Base-by-base conservation (phyloP, 1,139 yeast species). In the Yamadazyma dushanensis region DNA sequence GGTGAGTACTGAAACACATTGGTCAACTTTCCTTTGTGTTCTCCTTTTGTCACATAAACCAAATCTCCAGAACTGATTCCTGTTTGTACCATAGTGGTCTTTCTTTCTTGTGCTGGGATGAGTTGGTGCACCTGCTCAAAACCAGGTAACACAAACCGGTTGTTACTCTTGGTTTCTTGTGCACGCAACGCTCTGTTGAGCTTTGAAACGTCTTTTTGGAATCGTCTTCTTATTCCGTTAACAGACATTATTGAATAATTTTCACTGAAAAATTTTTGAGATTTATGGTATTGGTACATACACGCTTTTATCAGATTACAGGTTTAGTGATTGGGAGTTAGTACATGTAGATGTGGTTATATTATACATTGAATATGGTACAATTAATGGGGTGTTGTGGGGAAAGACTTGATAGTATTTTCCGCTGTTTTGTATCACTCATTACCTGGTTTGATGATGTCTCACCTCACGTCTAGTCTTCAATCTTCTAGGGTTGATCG, bases 11-110 rank as follows among this genome's bases (percentile, higher is more conserved):
- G 44, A 41, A 58, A 52, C 10, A 70, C 61, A 38, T 78, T 78
- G 16, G 90, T 79, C 13, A 89, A 72, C 16, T 77, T 80, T 16
- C 96, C 96, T 50, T 78, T 78, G 53, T 78, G 76, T 34, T 73
- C 71, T 14, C 96, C 97, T 36, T 70, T 70, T 19, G 80, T 68
- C 35, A 89, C 73, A 48, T 70, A 71, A 2, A 66, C 74, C 39
- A 63, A 50, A 52, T 71, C 77, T 5, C 75, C 74, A 32, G 56
- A 59, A 18, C 65, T 54, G 34, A 68, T 53, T 3, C 76, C 75
- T 5, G 60, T 57, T 18, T 66, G 52, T 35, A 60, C 59, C 24
- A 60, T 33, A 28, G 48, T 51, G 8, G 58, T 45, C 47, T 56
- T 63, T 43, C 59, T 56, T 38, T 64, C 60, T 8, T 45, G 29